These are phyloP conservation scores for Penicillium robsamsonii DNA, from an alignment of 495 filamentous ascomycete genomes.

Conservation along the genomic window DNA sequence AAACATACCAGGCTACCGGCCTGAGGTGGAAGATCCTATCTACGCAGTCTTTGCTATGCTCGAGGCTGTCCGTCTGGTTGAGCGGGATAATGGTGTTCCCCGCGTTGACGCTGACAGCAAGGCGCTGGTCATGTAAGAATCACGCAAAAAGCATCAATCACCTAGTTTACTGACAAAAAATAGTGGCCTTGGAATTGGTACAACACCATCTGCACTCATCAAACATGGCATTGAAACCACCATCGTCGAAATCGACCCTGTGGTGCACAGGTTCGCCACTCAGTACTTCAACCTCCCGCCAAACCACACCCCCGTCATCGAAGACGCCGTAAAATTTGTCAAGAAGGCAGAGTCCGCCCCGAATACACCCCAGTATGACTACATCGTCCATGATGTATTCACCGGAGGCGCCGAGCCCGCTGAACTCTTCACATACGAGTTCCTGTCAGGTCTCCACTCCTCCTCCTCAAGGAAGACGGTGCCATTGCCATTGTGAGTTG, in stretches of 20 bases:
- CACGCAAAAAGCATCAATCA: background rate
- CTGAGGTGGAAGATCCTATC: constrained; percentile 73
- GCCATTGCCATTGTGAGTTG: constrained; percentile 82
- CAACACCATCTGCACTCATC: constrained; percentile 80
- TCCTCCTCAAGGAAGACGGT: constrained; percentile 72
- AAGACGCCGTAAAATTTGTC: constrained; percentile 78
- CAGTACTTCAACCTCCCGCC: constrained; percentile 77
- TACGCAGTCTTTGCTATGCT: constrained; percentile 92
- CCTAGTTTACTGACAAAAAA: constrained; percentile 6
- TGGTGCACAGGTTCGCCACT: constrained; percentile 75
- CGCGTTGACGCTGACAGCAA: constrained; percentile 62
- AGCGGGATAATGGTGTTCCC: constrained; percentile 47
- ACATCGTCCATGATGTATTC: constrained; percentile 98
- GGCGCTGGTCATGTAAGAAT: constrained; percentile 74
- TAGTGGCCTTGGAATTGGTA: constrained; percentile 90
- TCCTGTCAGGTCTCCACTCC: constrained; percentile 64
- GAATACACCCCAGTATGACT: constrained; percentile 63
- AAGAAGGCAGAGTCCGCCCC: constrained; percentile 44
- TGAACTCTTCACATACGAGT: constrained; percentile 81
- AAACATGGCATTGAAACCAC: constrained; percentile 88
- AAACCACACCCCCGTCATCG: constrained; percentile 77
- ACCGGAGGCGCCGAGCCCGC: constrained; percentile 92
- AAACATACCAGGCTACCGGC: constrained; percentile 30
- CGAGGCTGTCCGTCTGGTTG: constrained; percentile 81
- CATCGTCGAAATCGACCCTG: constrained; percentile 89